A percentile compares a stretch with the other conserved stretches of the same genome.
Evolutionary conservation across 768 basidiomycete species (phyloP).

Genomic region (Gloeostereum incarnatum): DNA sequence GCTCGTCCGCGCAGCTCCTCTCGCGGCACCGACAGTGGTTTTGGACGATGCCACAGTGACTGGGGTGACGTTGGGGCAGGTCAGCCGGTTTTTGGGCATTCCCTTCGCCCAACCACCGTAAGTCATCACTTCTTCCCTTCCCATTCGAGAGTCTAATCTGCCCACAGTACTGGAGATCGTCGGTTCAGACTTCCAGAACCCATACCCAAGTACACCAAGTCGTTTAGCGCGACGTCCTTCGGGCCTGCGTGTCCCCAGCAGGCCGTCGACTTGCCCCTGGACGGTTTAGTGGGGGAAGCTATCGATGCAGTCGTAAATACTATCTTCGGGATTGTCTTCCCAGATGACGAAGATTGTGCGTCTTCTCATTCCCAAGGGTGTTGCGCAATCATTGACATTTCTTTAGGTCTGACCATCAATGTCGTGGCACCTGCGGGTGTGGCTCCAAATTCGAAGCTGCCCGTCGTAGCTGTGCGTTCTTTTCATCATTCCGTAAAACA

Average conservation of each 20-base stretch:
- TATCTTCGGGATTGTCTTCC: constrained; percentile 6
- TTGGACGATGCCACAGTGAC: constrained; percentile 35
- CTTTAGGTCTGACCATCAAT: constrained; percentile 41
- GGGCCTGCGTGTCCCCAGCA: constrained; percentile 43
- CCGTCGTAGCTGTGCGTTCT: constrained; percentile 40
- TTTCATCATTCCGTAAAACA: neutral
- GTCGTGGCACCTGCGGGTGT: constrained; percentile 34
- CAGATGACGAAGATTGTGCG: constrained; percentile 7
- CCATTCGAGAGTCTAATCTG: neutral
- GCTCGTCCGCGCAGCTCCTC: neutral
- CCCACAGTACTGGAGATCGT: constrained; percentile 23
- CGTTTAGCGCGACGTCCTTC: constrained; percentile 25
- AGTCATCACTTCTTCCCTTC: constrained; percentile 9
- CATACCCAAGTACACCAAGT: constrained; percentile 23
- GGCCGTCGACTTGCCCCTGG: constrained; percentile 21
- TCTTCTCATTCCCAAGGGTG: constrained; percentile 22
- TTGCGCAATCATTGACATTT: constrained; percentile 19
- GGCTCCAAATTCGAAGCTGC: constrained; percentile 31
- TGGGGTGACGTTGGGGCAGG: constrained; percentile 22
- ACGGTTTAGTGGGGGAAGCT: constrained; percentile 23
- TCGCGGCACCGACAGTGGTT: constrained; percentile 21
- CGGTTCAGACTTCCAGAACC: constrained; percentile 33
- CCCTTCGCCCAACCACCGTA: constrained; percentile 50
- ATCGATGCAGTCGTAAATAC: constrained; percentile 14
- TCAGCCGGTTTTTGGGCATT: constrained; percentile 38